Evolutionary conservation across 2,329 filamentous ascomycete genomes (phyloP).

Genomic region (Colletotrichum sp.): DNA sequence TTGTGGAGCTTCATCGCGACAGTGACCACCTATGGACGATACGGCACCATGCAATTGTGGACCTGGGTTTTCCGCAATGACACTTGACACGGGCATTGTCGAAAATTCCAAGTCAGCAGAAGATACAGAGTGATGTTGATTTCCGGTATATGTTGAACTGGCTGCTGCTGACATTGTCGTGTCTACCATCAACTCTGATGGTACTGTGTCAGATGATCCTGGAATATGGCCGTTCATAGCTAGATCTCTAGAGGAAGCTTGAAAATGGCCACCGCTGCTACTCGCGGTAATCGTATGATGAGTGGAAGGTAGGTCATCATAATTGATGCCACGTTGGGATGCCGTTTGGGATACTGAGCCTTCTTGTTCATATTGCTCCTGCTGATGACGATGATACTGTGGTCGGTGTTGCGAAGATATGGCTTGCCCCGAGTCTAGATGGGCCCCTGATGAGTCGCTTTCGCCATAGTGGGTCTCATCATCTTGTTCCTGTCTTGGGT

Average conservation of each 20-base stretch:
- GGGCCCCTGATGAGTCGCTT: background rate
- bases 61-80: background rate
- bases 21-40: background rate
- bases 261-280: background rate
- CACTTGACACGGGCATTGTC: background rate
- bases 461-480: background rate
- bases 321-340: background rate
- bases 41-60: background rate
- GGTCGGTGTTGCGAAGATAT: background rate
- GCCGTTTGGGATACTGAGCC: background rate
- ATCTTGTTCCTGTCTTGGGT: background rate
- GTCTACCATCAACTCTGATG: background rate
- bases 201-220: background rate
- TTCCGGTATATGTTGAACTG: background rate
- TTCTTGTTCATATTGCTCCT: background rate
- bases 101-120: background rate
- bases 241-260: background rate
- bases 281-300: background rate
- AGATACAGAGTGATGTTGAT: background rate
- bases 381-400: background rate
- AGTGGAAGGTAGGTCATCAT: background rate
- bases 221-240: background rate
- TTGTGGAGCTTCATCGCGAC: background rate
- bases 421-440: background rate
- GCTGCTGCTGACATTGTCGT: background rate